Percentiles rank a stretch among this genome's conserved stretches.
These are phyloP conservation scores for Hanseniaspora meyeri DNA, from an alignment of 805 yeast genomes.

Conservation along the genomic window DNA sequence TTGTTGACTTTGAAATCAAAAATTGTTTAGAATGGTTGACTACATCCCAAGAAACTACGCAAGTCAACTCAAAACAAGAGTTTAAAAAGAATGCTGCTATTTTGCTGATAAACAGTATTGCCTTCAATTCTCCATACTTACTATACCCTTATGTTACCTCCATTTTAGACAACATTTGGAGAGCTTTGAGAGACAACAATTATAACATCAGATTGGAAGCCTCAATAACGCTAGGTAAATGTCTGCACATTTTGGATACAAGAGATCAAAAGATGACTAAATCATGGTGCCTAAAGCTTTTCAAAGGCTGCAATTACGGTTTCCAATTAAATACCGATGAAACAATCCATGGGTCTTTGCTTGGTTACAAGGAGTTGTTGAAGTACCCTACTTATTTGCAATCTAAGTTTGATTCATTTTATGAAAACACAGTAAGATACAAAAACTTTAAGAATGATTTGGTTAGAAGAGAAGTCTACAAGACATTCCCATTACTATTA, in stretches of 20 bases:
- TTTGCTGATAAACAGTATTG: conserved; percentile 67
- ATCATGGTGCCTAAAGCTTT: conserved; percentile 61
- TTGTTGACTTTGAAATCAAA: conserved; percentile 85
- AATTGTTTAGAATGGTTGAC: conserved; percentile 84
- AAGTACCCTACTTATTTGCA: conserved; percentile 54
- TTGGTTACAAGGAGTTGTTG: conserved; percentile 71
- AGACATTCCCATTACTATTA: conserved; percentile 72
- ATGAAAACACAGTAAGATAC: conserved; percentile 58
- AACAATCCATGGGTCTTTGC: conserved; percentile 71
- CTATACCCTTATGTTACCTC: conserved; percentile 66
- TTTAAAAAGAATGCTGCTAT: conserved; percentile 84
- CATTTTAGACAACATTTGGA: conserved; percentile 74
- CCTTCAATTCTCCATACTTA: conserved; percentile 75
- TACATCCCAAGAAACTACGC: conserved; percentile 31
- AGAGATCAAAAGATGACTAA: conserved; percentile 60
- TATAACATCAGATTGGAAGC: conserved; percentile 67
- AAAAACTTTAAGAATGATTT: conserved; percentile 66
- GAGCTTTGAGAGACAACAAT: conserved; percentile 71
- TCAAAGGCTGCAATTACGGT: conserved; percentile 55
- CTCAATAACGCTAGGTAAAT: conserved; percentile 64
- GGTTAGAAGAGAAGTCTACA: conserved; percentile 73
- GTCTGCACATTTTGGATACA: conserved; percentile 65
- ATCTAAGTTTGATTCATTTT: conserved; percentile 61
- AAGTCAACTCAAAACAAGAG: conserved; percentile 59
- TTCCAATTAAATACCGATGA: conserved; percentile 46